A percentile compares a stretch with the other conserved stretches of the same genome.
Evolutionary conservation across 805 yeast genomes (phyloP).

Genomic region (Kodamaea neixiangensis): DNA sequence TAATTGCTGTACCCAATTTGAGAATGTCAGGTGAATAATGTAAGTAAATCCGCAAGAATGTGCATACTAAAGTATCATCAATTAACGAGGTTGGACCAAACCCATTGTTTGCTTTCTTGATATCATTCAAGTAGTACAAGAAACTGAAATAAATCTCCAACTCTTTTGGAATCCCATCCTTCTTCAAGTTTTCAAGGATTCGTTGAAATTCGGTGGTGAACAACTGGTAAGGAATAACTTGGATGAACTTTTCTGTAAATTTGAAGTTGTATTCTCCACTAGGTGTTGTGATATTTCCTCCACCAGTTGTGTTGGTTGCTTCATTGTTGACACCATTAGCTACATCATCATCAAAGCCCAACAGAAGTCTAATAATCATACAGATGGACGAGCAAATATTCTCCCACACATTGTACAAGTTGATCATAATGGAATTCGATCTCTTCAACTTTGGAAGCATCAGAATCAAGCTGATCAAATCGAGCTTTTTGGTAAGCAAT

Average conservation of each 20-base stretch:
- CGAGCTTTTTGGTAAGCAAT: slow-evolving; percentile 52
- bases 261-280: slow-evolving; percentile 16
- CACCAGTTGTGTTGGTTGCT: neutral
- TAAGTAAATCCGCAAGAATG: slow-evolving; percentile 54
- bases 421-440: slow-evolving; percentile 74
- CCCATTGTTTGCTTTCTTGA: slow-evolving; percentile 75
- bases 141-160: slow-evolving; percentile 44
- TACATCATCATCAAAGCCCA: slow-evolving; percentile 38
- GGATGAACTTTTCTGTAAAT: slow-evolving; percentile 54
- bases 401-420: slow-evolving; percentile 68
- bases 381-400: slow-evolving; percentile 53
- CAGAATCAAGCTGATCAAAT: slow-evolving; percentile 57
- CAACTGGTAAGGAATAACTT: slow-evolving; percentile 43
- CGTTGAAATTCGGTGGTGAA: slow-evolving; percentile 42
- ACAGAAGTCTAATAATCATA: slow-evolving; percentile 47
- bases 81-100: slow-evolving; percentile 74
- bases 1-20: neutral
- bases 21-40: slow-evolving; percentile 16
- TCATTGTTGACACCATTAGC: neutral
- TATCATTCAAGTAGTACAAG: slow-evolving; percentile 54
- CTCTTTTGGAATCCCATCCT: slow-evolving; percentile 36
- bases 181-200: slow-evolving; percentile 25
- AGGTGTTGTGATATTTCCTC: neutral
- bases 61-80: slow-evolving; percentile 69
- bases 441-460: slow-evolving; percentile 76